Evolutionary conservation across 305 asterid genomes (phyloP), one percentile per base, ranked within the genome.

Genomic region (Solanum hybrid): DNA sequence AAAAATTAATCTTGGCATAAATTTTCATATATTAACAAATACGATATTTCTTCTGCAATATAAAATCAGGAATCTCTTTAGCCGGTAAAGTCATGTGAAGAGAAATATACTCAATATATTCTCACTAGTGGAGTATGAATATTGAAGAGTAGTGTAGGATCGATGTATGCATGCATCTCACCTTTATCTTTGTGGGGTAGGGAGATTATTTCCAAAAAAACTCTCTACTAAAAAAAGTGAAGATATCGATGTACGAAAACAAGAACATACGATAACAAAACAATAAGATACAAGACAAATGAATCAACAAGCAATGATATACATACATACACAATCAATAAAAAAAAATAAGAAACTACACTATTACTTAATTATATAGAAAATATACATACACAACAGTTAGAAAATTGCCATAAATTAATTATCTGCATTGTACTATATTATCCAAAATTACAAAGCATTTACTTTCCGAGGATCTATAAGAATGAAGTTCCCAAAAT

Each of bases 401-500:
- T 5, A 24, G 86, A 89, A 91, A 92, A 91, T 88, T 88, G 79
- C 89, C 89, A 90, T 90, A 32, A 73, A 71, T 71, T 71, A 77
- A 76, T 76, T 89, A 86, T 92, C 90, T 91, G 94, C 93, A 89
- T 89, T 87, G 64, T 91, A 66, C 22, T 64, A 81, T 34, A 87
- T 79, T 66, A 37, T 66, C 66, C 92, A 92, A 90, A 71, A 91
- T 82, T 92, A 91, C 94, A 93, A 92, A 94, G 95, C 92, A 89
- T 90, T 73, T 60, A 85, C 89, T 88, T 91, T 89, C 93, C 91
- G 91, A 92, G 93, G 94, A 91, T 89, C 79, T 75, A 24, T 80
- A 80, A 60, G 91, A 89, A 91, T 22, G 56, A 92, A 94, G 95
- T 91, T 94, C 96, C 94, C 95, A 95, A 95, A 96, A 96, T 93